A percentile compares a stretch with the other conserved stretches of the same genome.
Conservation (phyloP, 1,139 yeast genomes). For the Protomyces inundatus region DNA sequence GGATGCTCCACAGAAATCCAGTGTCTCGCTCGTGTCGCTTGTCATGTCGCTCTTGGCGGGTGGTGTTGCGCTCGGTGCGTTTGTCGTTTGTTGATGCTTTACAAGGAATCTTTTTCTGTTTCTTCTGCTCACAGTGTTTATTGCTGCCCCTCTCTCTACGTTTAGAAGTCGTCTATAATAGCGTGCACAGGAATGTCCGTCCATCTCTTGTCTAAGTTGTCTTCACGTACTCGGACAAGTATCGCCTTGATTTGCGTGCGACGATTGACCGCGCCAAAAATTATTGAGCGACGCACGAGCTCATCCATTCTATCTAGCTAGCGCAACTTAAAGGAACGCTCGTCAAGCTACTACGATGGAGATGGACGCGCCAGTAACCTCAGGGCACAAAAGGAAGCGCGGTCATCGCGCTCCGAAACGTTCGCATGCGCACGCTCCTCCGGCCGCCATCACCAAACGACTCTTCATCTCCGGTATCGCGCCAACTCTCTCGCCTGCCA, state of each 20-base stretch:
- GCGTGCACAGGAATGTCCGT: background rate
- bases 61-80: background rate
- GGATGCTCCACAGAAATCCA: constrained; percentile 11
- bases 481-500: background rate
- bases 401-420: background rate
- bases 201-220: too few species aligned
- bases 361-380: background rate
- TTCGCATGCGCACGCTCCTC: background rate
- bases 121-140: too few species aligned
- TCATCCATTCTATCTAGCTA: too few species aligned
- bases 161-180: background rate
- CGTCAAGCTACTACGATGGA: background rate
- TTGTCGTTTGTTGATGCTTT: background rate
- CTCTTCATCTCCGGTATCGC: constrained; percentile 22
- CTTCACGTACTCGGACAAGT: too few species aligned
- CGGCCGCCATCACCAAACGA: background rate
- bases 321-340: too few species aligned
- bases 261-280: too few species aligned
- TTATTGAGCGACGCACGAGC: too few species aligned
- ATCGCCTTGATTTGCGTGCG: too few species aligned
- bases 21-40: background rate
- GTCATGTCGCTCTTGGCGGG: background rate
- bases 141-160: background rate
- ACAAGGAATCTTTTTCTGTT: too few species aligned
- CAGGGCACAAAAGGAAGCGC: background rate